Conservation (phyloP, 805 yeast genomes). For the Vanderwaltozyma polyspora region DNA sequence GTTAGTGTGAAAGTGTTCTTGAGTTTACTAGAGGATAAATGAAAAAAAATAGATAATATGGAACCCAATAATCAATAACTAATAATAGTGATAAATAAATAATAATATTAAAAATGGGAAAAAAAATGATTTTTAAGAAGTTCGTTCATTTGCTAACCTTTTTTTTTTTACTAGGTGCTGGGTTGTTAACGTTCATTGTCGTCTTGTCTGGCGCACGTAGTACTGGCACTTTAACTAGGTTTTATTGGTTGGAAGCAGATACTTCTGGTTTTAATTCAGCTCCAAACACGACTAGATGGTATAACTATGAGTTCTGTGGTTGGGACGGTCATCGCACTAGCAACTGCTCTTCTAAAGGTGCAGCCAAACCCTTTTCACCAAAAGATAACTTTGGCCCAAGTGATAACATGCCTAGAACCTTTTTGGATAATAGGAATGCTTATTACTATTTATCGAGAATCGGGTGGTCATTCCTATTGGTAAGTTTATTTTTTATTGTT, state of each 20-base stretch:
- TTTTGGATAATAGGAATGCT: conserved; percentile 37
- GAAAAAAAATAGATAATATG: no score
- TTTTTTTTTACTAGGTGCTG: conserved; percentile 35
- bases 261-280: conserved; percentile 42
- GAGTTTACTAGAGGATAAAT: no score
- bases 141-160: conserved; percentile 23
- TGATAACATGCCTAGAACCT: conserved; percentile 41
- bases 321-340: conserved; percentile 33
- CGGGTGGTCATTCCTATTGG: conserved; percentile 51
- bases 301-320: conserved; percentile 57
- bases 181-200: conserved; percentile 47
- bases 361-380: conserved; percentile 86
- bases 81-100: no score
- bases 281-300: conserved; percentile 56
- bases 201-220: conserved; percentile 54
- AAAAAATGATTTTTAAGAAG: conserved; percentile 19
- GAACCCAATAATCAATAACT: no score
- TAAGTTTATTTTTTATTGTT: conserved; percentile 45
- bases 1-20: no score
- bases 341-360: conserved; percentile 42
- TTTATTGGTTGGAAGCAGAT: conserved; percentile 74
- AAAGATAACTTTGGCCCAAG: conserved; percentile 53
- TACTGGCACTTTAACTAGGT: conserved; percentile 43
- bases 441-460: conserved; percentile 60
- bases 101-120: no score